phyloP scores from a whole-genome alignment of 2,329 filamentous ascomycete genomes.

The Fusarium metavorans region DNA sequence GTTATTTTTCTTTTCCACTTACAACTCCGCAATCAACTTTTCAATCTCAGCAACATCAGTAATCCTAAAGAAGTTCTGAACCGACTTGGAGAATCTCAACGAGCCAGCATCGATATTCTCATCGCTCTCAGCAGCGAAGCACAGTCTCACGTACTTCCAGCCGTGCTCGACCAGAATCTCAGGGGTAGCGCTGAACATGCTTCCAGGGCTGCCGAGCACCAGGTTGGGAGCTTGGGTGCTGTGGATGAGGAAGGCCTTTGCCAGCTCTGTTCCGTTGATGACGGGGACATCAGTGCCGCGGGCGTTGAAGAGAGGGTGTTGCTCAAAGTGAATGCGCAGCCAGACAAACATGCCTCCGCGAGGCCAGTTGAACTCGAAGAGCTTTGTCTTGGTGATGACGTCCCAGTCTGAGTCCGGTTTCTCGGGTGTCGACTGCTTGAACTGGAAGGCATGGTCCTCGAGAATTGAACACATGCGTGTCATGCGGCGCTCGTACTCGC shows the following conservation, averaged over 20 bases:
- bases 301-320: slow-evolving; percentile 74
- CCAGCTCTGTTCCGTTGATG: slow-evolving; percentile 67
- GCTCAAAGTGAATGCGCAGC: slow-evolving; percentile 77
- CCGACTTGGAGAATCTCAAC: slow-evolving; percentile 74
- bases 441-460: slow-evolving; percentile 73
- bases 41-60: slow-evolving; percentile 75
- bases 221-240: slow-evolving; percentile 76
- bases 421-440: slow-evolving; percentile 70
- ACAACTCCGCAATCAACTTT: slow-evolving; percentile 62
- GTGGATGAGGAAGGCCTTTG: slow-evolving; percentile 76
- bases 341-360: slow-evolving; percentile 94
- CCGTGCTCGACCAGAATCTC: slow-evolving; percentile 68
- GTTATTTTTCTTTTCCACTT: background rate
- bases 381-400: slow-evolving; percentile 77
- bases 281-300: slow-evolving; percentile 48
- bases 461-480: slow-evolving; percentile 79
- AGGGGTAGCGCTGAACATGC: slow-evolving; percentile 77
- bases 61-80: slow-evolving; percentile 82
- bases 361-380: slow-evolving; percentile 84
- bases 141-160: slow-evolving; percentile 81
- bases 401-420: slow-evolving; percentile 74
- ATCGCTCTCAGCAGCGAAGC: slow-evolving; percentile 86
- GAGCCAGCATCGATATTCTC: slow-evolving; percentile 74
- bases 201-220: slow-evolving; percentile 77
- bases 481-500: slow-evolving; percentile 89